Base-by-base conservation (phyloP, 768 basidiomycete species). In the Kwoniella heveanensis region DNA sequence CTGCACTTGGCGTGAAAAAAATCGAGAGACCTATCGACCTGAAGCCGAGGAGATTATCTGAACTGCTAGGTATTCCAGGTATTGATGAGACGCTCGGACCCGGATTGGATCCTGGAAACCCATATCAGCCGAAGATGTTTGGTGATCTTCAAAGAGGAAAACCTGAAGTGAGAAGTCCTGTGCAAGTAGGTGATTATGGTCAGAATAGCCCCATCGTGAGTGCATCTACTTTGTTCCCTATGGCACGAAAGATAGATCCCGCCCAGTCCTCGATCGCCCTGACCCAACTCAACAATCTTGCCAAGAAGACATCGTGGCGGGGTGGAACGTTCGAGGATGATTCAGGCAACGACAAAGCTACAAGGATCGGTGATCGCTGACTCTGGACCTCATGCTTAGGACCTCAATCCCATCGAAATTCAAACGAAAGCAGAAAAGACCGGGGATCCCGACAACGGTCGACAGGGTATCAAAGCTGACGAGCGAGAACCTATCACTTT, bases 181-280 rank as follows among this genome's bases (percentile, higher is more conserved):
- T 46, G n/a, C 47, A 30, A 12, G 24, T 39, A 5, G 48, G 26
- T 17, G 57, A 15, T 13, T 24, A n/a, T 29, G 25, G 24, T 9
- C 10, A 32, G 22, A 37, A 39, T n/a, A 61, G 60, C 39, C 60
- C 60, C 15, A 61, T 61, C 1, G 60, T 61, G 10, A 54, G 60
- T 50, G 1, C 9, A 32, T 32, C 5, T 32, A 5, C 32, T 6
- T 32, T 13, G 7, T 32, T 32, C 32, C 32, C 32, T n/a, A n/a
- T n/a, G n/a, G n/a, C n/a, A n/a, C n/a, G n/a, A n/a, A n/a, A n/a
- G n/a, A n/a, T n/a, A n/a, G n/a, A n/a, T n/a, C n/a, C n/a, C n/a
- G n/a, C n/a, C n/a, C 32, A 36, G 32, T 6, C 32, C 13, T 36
- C 7, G 6, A 36, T 36, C 13, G 6, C 32, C 32, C 32, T 6